Base-by-base conservation (phyloP, 2,329 filamentous ascomycete genomes). In the Xylariaceae sp. region DNA sequence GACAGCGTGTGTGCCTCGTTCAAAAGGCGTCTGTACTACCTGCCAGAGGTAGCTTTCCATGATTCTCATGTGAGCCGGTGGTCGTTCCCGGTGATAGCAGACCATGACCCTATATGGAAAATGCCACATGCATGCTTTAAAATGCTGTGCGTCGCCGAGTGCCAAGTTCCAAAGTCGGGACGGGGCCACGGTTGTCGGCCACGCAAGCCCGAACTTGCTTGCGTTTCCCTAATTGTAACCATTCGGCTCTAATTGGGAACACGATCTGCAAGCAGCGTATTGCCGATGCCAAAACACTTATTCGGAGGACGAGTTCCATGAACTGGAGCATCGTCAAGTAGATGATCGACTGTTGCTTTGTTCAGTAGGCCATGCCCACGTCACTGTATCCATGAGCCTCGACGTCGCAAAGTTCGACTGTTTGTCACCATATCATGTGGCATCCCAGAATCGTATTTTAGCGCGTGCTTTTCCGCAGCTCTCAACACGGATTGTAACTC, bases 91-190 rank as follows among this genome's bases (percentile, higher is more conserved):
- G 44, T 35, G 13, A 11, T 5, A 23, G 6, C 18, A 6, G 37
- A 37, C 18, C 18, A 52, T 48, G 15, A 30, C 37, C 30, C 18
- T 17, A 44, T 18, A 17, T 52, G 42, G 47, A 42, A 18, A 30
- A 30, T 30, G 8, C 30, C 39, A 48, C 34, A n/a, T 37, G 8
- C 44, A 45, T 34, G 30, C 15, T 11, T 18, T 11, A 13, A 18
- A 7, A 17, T 13, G 23, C 37, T 53, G 51, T 47, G 18, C 42
- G 18, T 50, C 54, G 51, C 57, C 57, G 54, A 50, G 34, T 44
- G 37, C 10, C 23, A 44, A 35, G 9, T 10, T 60, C 37, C 7
- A 10, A 42, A 13, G 49, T 18, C 11, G 52, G 52, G 55, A 50
- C 35, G 52, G n/a, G 7, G 2, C n/a, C 34, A 11, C 18, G 15